Evolutionary conservation across 2,329 filamentous ascomycete genomes (phyloP).

Genomic region (Curvularia lunata): DNA sequence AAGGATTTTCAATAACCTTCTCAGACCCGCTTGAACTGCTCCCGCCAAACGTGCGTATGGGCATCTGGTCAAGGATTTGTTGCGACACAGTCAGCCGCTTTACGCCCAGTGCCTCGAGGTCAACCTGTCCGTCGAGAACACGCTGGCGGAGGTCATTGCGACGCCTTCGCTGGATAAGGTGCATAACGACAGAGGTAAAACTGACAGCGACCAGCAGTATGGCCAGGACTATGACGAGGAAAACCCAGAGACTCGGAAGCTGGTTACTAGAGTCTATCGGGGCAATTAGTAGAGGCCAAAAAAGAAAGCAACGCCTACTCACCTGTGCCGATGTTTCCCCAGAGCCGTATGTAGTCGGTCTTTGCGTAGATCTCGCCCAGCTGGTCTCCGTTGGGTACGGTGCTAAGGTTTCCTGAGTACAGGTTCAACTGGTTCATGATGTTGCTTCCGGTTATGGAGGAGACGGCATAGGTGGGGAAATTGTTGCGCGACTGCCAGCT

Average conservation of each 20-base stretch:
- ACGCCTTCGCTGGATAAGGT: conserved; percentile 74
- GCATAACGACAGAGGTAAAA: conserved; percentile 74
- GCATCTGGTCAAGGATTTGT: conserved; percentile 73
- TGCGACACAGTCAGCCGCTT: conserved; percentile 79
- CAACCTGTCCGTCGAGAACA: conserved; percentile 78
- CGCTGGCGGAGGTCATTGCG: conserved; percentile 71
- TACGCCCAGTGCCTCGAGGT: conserved; percentile 85
- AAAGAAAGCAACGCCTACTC: conserved; percentile 12
- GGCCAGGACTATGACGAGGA: conserved; percentile 71
- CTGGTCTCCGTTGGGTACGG: conserved; percentile 49
- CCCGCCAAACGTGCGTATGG: conserved; percentile 74
- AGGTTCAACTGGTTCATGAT: conserved; percentile 74
- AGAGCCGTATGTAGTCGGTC: conserved; percentile 59
- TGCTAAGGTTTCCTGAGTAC: conserved; percentile 78
- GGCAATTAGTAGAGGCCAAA: conserved; percentile 10
- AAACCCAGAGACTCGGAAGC: conserved; percentile 81
- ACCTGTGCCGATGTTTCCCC: conserved; percentile 57
- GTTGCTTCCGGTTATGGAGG: conserved; percentile 67
- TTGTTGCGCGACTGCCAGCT: conserved; percentile 74
- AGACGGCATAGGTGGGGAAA: conserved; percentile 84
- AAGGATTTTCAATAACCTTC: conserved; percentile 23
- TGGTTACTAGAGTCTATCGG: conserved; percentile 56
- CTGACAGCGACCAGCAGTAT: conserved; percentile 73
- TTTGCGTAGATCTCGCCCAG: conserved; percentile 49
- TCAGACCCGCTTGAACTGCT: conserved; percentile 19